Percentiles rank a stretch among this genome's conserved stretches.
phyloP scores from a whole-genome alignment of 2,329 filamentous ascomycete genomes.

The Trichothecium sympodiale region DNA sequence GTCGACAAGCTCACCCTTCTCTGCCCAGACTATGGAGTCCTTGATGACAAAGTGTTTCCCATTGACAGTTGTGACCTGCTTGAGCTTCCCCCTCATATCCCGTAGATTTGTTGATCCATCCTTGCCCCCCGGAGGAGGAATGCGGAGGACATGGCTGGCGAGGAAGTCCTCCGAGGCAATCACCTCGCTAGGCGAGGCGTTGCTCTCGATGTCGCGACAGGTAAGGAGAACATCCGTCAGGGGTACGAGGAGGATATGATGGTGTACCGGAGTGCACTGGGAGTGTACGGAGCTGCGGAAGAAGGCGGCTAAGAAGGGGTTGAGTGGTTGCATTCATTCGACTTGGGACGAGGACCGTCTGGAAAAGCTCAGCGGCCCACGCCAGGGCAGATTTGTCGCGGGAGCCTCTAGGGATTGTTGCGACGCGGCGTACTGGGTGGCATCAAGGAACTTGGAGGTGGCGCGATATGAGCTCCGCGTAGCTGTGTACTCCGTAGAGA shows the following conservation, averaged over 20 bases:
- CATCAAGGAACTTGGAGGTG: too few relatives aligned
- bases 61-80: slow-evolving; percentile 87
- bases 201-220: slow-evolving; percentile 77
- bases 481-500: too few relatives aligned
- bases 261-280: slow-evolving; percentile 84
- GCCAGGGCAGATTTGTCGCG: not conserved
- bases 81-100: slow-evolving; percentile 84
- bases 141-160: slow-evolving; percentile 88
- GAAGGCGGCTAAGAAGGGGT: slow-evolving; percentile 97
- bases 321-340: slow-evolving; percentile 83
- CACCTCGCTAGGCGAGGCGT: slow-evolving; percentile 65
- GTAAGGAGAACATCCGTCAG: slow-evolving; percentile 85
- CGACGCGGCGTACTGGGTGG: too few relatives aligned
- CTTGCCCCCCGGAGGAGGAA: slow-evolving; percentile 52
- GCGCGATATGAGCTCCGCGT: too few relatives aligned
- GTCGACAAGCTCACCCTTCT: slow-evolving; percentile 59
- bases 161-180: slow-evolving; percentile 89
- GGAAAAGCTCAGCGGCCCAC: not conserved
- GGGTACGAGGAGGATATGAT: slow-evolving; percentile 89
- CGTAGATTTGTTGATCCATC: slow-evolving; percentile 54
- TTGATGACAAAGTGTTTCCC: slow-evolving; percentile 90
- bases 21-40: slow-evolving; percentile 85
- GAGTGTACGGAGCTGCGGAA: slow-evolving; percentile 88
- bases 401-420: too few relatives aligned
- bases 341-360: slow-evolving; percentile 11